Evolutionary conservation across 2,329 filamentous ascomycete species (phyloP).

Genomic region (Phyllosticta paracitricarpa): DNA sequence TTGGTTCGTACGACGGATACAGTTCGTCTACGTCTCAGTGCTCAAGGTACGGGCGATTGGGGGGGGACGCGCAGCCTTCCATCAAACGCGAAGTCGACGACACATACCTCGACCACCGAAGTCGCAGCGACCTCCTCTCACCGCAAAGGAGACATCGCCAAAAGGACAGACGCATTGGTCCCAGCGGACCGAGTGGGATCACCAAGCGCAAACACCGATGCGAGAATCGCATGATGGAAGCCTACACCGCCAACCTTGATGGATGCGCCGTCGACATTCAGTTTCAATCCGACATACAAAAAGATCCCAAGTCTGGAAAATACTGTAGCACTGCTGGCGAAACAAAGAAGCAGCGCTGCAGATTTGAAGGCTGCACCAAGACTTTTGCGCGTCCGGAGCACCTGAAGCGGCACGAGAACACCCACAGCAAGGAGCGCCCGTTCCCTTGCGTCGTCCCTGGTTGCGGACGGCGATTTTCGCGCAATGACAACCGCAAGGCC

Average conservation of each 20-base stretch:
- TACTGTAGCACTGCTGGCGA: slow-evolving; percentile 6
- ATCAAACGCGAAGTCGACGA: slow-evolving; percentile 17
- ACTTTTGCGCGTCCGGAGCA: slow-evolving; percentile 23
- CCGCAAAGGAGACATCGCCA: slow-evolving; percentile 1
- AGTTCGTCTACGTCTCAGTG: slow-evolving; percentile 12
- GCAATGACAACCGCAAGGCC: slow-evolving; percentile 27
- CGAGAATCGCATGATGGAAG: slow-evolving; percentile 4
- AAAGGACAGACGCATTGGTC: slow-evolving; percentile 4
- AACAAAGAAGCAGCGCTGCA: slow-evolving; percentile 12
- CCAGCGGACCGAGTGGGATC: slow-evolving; percentile 2
- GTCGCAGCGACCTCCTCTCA: slow-evolving; percentile 18
- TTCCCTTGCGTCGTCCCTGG: slow-evolving; percentile 17
- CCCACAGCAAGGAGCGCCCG: slow-evolving; percentile 15
- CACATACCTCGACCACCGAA: slow-evolving; percentile 13
- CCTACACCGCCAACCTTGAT: slow-evolving; percentile 7
- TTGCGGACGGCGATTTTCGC: slow-evolving; percentile 20
- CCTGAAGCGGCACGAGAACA: slow-evolving; percentile 21
- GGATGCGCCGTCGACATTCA: slow-evolving; percentile 3
- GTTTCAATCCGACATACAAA: slow-evolving; percentile 13
- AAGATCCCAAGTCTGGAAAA: slow-evolving; percentile 8
- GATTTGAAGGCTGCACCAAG: slow-evolving; percentile 6
- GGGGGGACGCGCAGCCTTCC: slow-evolving; percentile 11
- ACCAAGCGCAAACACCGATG: slow-evolving; percentile 8
- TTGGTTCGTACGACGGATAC: slow-evolving; percentile 9
- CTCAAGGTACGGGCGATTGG: slow-evolving; percentile 14